These are phyloP conservation scores for Ganoderma sp. DNA, from an alignment of 1,284 basidiomycete species.

Conservation along the genomic window DNA sequence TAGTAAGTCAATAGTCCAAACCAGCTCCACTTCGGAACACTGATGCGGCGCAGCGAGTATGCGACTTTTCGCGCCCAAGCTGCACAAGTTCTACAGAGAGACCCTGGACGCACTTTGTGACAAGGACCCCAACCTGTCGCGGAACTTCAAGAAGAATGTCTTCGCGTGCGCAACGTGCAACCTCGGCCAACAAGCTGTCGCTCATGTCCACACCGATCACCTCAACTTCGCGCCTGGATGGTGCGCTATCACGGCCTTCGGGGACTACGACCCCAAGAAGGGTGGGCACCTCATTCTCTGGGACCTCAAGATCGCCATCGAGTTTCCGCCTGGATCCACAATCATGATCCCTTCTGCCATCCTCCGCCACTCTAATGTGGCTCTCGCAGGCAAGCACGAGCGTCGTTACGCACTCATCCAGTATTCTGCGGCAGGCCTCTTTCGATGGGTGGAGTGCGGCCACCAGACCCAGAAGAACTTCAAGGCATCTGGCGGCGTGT, in stretches of 20 bases:
- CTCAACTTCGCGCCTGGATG: slow-evolving; percentile 8
- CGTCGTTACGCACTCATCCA: neutral
- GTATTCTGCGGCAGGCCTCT: slow-evolving; percentile 6
- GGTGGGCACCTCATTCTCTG: slow-evolving; percentile 11
- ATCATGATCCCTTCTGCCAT: slow-evolving; percentile 4
- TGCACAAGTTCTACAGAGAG: neutral
- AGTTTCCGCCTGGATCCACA: neutral
- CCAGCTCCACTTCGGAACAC: neutral
- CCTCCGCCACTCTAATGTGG: slow-evolving; percentile 1
- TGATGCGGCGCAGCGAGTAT: neutral
- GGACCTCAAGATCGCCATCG: neutral
- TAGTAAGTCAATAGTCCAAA: neutral
- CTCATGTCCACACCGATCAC: slow-evolving; percentile 5
- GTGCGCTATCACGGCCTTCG: slow-evolving; percentile 5
- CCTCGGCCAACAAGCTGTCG: neutral
- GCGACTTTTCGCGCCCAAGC: neutral
- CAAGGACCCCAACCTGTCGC: neutral
- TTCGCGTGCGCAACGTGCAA: neutral
- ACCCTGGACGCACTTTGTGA: neutral
- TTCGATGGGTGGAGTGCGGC: too few species aligned
- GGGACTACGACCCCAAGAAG: neutral
- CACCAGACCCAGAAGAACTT: neutral
- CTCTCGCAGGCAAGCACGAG: neutral
- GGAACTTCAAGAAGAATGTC: neutral
- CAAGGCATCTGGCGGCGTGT: neutral